Evolutionary conservation across 352 stramenopile species (phyloP), one percentile per base, ranked within the genome.

Genomic region (Halophytophthora polymorphica): DNA sequence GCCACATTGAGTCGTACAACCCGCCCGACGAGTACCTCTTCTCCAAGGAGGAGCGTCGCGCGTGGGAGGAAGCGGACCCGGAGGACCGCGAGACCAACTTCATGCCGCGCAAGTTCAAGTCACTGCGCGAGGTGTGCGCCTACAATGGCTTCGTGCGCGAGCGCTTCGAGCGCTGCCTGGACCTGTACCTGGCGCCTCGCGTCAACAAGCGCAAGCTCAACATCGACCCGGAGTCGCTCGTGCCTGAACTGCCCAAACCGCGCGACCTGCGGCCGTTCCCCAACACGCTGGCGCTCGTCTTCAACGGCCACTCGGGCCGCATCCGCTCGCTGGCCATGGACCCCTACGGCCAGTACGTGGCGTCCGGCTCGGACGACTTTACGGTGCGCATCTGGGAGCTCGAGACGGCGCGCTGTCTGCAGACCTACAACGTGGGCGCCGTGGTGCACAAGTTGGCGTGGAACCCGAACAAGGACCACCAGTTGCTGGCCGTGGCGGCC

Each of bases 1-100:
- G 96, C 42, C 97, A 99, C 69, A 96, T 96, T 31, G 96, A 99
- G 66, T 98, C 91, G 51, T 99, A 99, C 83, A 98, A 99, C 64
- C 97, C 98, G 28, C 98, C 98, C 0, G 88, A 98, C 53, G 98
- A 99, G 76, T 99, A 99, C 61, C 48, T 99, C 14, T 96, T 98
- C 41, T 97, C 84, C 6, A 89, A 98, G 56, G 92, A 99, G 53
- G 98, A 99, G 69, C 74, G 95, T 42, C 84, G 96, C 41, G 83
- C 97, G 54, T 99, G 96, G 96, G 80, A 88, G 84, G 75, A 96
- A 39, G 86, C 98, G 63, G 93, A 98, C 44, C 87, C 91, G 1
- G 84, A 98, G 52, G 96, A 99, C 63, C 90, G 97, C 52, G 93
- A 97, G 43, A 90, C 96, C 47, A 98, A 98, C 58, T 98, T 98